Base-by-base conservation (phyloP, 768 basidiomycete genomes). In the Sarcodon sp. region DNA sequence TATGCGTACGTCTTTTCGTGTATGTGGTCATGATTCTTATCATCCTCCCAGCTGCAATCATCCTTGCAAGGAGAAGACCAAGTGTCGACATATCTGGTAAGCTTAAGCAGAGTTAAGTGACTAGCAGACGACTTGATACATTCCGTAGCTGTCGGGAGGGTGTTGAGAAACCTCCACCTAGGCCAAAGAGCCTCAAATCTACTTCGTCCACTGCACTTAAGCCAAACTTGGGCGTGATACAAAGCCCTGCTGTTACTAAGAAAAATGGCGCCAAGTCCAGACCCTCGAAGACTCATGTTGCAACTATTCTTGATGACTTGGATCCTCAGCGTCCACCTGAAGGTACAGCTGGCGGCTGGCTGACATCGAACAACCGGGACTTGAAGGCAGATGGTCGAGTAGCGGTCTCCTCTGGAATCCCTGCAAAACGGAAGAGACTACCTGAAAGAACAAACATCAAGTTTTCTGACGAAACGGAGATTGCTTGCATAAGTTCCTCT, bases 81-180 rank as follows among this genome's bases (percentile, higher is more conserved):
- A 67, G 38, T 91, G 88, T 58, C 75, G 80, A 21, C 88, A 91
- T 66, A 59, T 80, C 34, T 90, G 88, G 88, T 87, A 37, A 41
- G 27, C 13, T 38, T n/a, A 5, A 6, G 15, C 11, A 41, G 31
- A 47, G 8, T 13, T 31, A 4, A 12, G 16, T 35, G 16, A 8
- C 44, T 18, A 13, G 33, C 36, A 48, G 16, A 41, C 36, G 16
- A 44, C 37, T 36, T 21, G 44, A 47, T 51, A 31, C 1, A 31
- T 7, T 32, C 35, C 35, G n/a, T 53, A 91, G 87, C 58, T 89
- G 87, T 55, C 74, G 79, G 35, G 81, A 88, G 18, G 87, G 87
- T 1, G 55, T 83, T 10, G 53, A 61, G 11, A 77, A 73, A 46
- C 79, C 79, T 21, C 72, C 72, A 53, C 53, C 69, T 44, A 46